Conservation (phyloP, 192 early-diverging fungal genomes). For the Coemansia sp. region DNA sequence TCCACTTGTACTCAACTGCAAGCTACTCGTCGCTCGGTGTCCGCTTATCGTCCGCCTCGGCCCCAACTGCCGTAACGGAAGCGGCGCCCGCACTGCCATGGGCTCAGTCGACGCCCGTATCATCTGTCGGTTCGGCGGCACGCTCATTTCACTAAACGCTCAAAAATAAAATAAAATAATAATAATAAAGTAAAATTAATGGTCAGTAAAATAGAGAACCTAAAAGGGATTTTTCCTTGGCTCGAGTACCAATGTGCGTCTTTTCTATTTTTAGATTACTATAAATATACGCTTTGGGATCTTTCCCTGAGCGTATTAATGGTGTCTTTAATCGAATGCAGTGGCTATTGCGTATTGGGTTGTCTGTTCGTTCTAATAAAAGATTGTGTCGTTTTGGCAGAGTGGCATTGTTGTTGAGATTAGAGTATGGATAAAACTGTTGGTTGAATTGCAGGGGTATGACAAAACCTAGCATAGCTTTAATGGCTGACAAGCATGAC, state of each 20-base stretch:
- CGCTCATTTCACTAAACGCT: not conserved
- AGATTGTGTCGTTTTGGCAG: too few species aligned
- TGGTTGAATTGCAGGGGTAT: too few species aligned
- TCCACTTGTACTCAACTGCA: not conserved
- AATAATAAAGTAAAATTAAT: slow-evolving; percentile 6
- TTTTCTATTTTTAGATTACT: slow-evolving; percentile 8
- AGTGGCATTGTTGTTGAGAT: too few species aligned
- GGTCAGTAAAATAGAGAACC: slow-evolving; percentile 2
- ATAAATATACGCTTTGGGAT: slow-evolving; percentile 13
- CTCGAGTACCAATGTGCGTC: not conserved
- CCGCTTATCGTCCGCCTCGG: slow-evolving; percentile 4
- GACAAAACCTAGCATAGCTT: too few species aligned
- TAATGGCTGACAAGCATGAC: too few species aligned
- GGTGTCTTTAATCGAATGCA: too few species aligned
- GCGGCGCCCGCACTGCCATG: not conserved
- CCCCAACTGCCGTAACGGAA: slow-evolving; percentile 12
- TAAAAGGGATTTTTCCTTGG: not conserved
- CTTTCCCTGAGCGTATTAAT: too few species aligned
- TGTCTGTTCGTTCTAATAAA: too few species aligned
- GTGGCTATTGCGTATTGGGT: too few species aligned
- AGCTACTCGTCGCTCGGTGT: not conserved
- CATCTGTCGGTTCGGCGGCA: slow-evolving; percentile 5
- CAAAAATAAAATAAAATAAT: not conserved
- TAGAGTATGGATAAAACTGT: too few species aligned
- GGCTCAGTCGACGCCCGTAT: slow-evolving; percentile 21